Conservation (phyloP, 2,329 filamentous ascomycete species). For the Tolypocladium endophyticum region DNA sequence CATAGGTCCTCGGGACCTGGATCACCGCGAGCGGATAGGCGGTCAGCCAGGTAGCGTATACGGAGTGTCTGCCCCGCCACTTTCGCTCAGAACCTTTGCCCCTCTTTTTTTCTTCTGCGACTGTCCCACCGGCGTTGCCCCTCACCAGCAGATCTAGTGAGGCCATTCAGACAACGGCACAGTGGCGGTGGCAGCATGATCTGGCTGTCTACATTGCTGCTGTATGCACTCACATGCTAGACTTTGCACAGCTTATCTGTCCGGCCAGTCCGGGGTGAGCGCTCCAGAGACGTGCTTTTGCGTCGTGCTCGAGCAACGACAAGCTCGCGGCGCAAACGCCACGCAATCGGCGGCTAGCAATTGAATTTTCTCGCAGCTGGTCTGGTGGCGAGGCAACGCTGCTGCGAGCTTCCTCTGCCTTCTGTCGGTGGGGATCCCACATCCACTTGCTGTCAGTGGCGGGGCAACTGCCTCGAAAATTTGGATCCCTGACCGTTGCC, state of each 20-base stretch:
- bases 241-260: background rate
- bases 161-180: background rate
- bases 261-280: background rate
- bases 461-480: background rate
- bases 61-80: constrained; percentile 1
- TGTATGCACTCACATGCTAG: background rate
- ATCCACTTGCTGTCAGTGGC: background rate
- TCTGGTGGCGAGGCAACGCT: constrained; percentile 6
- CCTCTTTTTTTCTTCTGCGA: constrained; percentile 7
- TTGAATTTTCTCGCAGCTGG: constrained; percentile 5
- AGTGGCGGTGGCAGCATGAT: background rate
- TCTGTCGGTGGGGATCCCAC: background rate
- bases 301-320: background rate
- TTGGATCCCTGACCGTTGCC: background rate
- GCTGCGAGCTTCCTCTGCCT: background rate
- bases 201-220: background rate
- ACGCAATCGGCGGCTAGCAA: background rate
- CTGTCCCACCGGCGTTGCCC: background rate
- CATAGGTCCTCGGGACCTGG: constrained; percentile 10
- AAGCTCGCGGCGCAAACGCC: background rate
- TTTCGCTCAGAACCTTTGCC: too few species aligned
- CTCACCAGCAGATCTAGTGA: background rate
- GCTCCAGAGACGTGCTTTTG: background rate
- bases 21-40: background rate
- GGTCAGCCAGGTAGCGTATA: constrained; percentile 4